A percentile compares a stretch with the other conserved stretches of the same genome.
These are phyloP conservation scores for Monilinia aucupariae DNA, from an alignment of 2,329 filamentous ascomycete genomes.

Conservation along the genomic window DNA sequence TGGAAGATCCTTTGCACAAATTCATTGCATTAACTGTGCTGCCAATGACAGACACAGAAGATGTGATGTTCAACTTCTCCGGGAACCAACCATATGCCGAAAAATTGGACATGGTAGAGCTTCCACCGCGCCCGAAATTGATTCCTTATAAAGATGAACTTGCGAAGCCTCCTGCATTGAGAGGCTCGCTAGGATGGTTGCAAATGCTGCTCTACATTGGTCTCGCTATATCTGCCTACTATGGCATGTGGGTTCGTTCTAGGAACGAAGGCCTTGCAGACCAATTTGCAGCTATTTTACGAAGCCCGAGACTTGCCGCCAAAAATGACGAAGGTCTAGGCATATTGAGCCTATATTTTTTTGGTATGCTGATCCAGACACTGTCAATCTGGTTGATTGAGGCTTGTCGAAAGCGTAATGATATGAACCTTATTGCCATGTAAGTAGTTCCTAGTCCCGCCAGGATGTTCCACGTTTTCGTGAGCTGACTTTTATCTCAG, in stretches of 20 bases:
- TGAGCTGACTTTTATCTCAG: background rate
- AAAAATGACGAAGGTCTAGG: background rate
- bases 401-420: slow-evolving; percentile 8
- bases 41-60: slow-evolving; percentile 1
- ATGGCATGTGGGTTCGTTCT: slow-evolving; percentile 7
- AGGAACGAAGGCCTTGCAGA: background rate
- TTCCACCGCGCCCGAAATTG: slow-evolving; percentile 1
- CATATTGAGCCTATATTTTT: background rate
- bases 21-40: slow-evolving; percentile 3
- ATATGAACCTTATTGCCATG: slow-evolving; percentile 12
- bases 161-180: background rate
- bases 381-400: background rate
- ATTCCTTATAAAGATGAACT: slow-evolving; percentile 11
- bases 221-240: background rate
- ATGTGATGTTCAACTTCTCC: slow-evolving; percentile 9
- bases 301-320: background rate
- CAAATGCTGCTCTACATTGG: slow-evolving; percentile 1
- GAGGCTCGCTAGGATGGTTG: background rate
- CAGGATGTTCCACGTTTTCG: background rate
- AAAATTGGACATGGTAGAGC: slow-evolving; percentile 4
- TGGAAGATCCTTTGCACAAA: slow-evolving; percentile 3
- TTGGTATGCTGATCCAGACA: background rate
- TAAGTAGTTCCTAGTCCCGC: background rate
- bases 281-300: background rate
- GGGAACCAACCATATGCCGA: background rate